phyloP scores from a whole-genome alignment of 2,329 filamentous ascomycete species.

The Monascus ruber region DNA sequence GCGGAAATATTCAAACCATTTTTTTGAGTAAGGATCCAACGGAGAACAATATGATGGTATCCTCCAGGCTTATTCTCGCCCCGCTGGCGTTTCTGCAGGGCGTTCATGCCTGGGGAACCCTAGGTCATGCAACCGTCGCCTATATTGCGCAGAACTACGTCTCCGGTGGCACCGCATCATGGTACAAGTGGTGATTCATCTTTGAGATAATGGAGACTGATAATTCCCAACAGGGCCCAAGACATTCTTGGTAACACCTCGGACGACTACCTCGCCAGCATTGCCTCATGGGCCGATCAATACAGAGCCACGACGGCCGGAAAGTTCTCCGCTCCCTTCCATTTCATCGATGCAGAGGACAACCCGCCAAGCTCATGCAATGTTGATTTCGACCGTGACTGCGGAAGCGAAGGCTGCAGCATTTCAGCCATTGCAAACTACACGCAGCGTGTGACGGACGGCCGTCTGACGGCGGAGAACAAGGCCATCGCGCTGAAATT shows the following conservation, averaged over 20 bases:
- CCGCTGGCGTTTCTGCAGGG: no score
- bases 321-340: constrained; percentile 35
- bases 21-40: no score
- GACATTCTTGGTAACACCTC: constrained; percentile 33
- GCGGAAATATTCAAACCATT: no score
- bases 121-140: constrained; percentile 45
- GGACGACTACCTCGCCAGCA: constrained; percentile 37
- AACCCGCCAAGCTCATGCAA: constrained; percentile 37
- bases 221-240: constrained; percentile 6
- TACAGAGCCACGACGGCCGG: constrained; percentile 40
- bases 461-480: constrained; percentile 17
- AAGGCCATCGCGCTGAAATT: constrained; percentile 38
- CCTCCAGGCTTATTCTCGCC: no score
- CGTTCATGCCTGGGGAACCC: constrained; percentile 38
- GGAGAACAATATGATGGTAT: no score
- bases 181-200: constrained; percentile 15
- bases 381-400: constrained; percentile 42
- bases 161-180: constrained; percentile 30
- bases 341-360: constrained; percentile 43
- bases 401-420: constrained; percentile 38
- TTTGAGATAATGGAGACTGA: no score
- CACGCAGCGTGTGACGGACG: constrained; percentile 6
- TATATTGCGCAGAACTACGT: constrained; percentile 43
- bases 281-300: constrained; percentile 44
- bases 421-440: constrained; percentile 45